Base-by-base conservation (phyloP, 1,139 yeast species). In the Yamadazyma dushanensis region DNA sequence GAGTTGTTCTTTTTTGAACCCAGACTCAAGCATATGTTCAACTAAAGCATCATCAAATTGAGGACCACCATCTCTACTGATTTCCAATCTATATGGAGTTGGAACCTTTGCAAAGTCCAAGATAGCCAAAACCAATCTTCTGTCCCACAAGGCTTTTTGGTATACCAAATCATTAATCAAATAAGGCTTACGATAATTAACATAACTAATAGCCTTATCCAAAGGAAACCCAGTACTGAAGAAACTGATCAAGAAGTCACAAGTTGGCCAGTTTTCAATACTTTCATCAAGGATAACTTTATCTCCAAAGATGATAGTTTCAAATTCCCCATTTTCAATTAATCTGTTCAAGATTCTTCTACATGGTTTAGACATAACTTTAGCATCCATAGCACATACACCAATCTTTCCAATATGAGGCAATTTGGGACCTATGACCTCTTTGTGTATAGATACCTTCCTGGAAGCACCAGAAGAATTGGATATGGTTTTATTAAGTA, bases 361-460 rank as follows among this genome's bases (percentile, higher is more conserved):
- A 57, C 97, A 92, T 2, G 99, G 98, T 61, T 94, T 94, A 26
- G 95, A 85, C 56, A 95, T 74, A 1, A 90, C 98, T 59, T 94
- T 94, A 37, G 92, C 83, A 60, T 94, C 98, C 97, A 94, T 90
- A 7, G 99, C 99, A 66, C 98, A 94, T 1, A 94, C 96, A 31
- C 99, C 99, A 50, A 94, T 88, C 50, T 88, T 89, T 24, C 98
- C 98, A 45, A 89, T 78, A 47, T 77, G 82, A 2, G 92, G 90
- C 34, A 81, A 54, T 42, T 73, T 70, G 2, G 80, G 77, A 0
- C 71, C 70, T 8, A 59, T 63, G 7, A 56, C 57, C 36, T 69
- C 75, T 37, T 61, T 61, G 29, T 71, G 65, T 24, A 70, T 60
- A 1, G 78, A 70, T n/a, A 70, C 54, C n/a, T 77, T 63, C 38